phyloP scores from a whole-genome alignment of 805 yeast genomes.

The Ascoidea tarda region DNA sequence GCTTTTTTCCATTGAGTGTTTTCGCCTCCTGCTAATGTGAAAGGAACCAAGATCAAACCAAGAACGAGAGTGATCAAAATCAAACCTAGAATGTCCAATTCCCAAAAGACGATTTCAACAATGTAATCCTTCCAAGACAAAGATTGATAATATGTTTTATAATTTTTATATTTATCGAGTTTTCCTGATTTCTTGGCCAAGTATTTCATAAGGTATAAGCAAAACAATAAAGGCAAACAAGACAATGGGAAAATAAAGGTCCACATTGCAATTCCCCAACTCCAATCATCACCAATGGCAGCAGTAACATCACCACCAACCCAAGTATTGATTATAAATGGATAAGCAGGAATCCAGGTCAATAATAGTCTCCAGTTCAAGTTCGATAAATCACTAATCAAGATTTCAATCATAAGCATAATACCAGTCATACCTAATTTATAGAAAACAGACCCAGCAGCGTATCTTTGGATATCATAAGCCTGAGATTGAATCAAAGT shows the following conservation, averaged over 20 bases:
- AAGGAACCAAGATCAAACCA: constrained; percentile 56
- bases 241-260: constrained; percentile 41
- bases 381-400: constrained; percentile 53
- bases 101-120: constrained; percentile 34
- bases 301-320: constrained; percentile 43
- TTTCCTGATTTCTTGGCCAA: constrained; percentile 29
- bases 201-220: constrained; percentile 32
- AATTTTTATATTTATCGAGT: constrained; percentile 20
- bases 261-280: constrained; percentile 49
- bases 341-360: constrained; percentile 54
- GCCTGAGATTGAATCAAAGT: constrained; percentile 45
- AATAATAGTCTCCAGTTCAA: constrained; percentile 58
- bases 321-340: constrained; percentile 71
- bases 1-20: constrained; percentile 41
- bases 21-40: constrained; percentile 63
- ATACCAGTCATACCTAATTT: constrained; percentile 47
- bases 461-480: constrained; percentile 33
- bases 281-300: constrained; percentile 25
- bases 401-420: constrained; percentile 37
- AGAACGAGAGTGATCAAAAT: constrained; percentile 38
- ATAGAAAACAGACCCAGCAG: constrained; percentile 40
- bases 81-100: constrained; percentile 51
- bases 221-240: constrained; percentile 31
- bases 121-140: constrained; percentile 1
- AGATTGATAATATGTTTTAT: constrained; percentile 11